Evolutionary conservation across 1,284 basidiomycete genomes (phyloP), one percentile per base, ranked within the genome.

Genomic region (Afroboletus lepidellus): DNA sequence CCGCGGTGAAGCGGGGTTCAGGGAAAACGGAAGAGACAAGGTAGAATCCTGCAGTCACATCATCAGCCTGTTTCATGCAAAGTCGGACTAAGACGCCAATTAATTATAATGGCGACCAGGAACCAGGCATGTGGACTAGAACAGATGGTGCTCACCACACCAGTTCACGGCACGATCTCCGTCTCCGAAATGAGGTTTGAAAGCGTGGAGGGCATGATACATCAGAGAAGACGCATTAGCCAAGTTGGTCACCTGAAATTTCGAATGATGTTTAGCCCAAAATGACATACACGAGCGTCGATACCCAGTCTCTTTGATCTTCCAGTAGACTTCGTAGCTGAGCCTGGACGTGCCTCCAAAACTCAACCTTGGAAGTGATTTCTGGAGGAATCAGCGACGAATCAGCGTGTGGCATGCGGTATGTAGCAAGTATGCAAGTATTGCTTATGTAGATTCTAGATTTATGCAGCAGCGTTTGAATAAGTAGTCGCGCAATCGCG

Each of bases 391-490:
- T 76, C 20, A 84, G 69, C 5, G 87, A 84, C 15, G 85, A 78
- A 65, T 94, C 92, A 50, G 92, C 91, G 74, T 95, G 92, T 25
- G 86, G 85, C 92, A 94, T 94, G 29, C 20, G 11, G 16, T 13
- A 21, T 24, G 1, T 2, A 21, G 18, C 20, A 3, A 18, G 6
- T 8, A 3, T 24, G 34, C 39, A 39, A 33, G 38, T 39, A 23
- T 16, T 9, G 37, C 41, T 67, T 61, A 63, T 46, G 50, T 63
- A 65, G 61, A 2, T 18, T 37, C n/a, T n/a, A n/a, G n/a, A n/a
- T n/a, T n/a, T n/a, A n/a, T n/a, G n/a, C n/a, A n/a, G n/a, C n/a
- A n/a, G n/a, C n/a, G n/a, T n/a, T n/a, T n/a, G n/a, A n/a, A n/a
- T n/a, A n/a, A n/a, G n/a, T n/a, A n/a, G n/a, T n/a, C n/a, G n/a